Evolutionary conservation across 1,139 yeast genomes (phyloP).

Genomic region (Protomyces macrosporus): DNA sequence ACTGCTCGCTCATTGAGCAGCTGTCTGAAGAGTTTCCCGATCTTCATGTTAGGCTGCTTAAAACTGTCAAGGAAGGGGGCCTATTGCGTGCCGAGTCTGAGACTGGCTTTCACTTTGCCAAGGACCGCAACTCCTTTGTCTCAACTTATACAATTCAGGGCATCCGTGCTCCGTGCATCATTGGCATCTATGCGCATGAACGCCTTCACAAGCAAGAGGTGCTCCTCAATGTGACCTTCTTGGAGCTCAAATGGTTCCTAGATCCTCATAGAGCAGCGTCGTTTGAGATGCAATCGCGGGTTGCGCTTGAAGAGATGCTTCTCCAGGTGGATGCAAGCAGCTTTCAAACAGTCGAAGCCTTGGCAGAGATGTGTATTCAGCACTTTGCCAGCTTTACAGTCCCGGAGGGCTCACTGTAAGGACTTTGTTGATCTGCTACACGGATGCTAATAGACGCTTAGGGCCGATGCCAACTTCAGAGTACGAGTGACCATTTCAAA

Average conservation of each 20-base stretch:
- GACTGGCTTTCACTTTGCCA: background rate
- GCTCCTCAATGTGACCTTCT: background rate
- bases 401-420: background rate
- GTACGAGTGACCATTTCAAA: too few species aligned
- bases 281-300: background rate
- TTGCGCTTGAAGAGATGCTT: background rate
- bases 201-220: slow-evolving; percentile 13
- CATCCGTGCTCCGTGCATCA: slow-evolving; percentile 3
- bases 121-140: background rate
- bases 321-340: background rate
- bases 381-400: background rate
- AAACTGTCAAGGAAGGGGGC: slow-evolving; percentile 13
- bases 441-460: too few species aligned
- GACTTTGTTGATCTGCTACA: background rate
- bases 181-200: slow-evolving; percentile 19
- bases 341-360: slow-evolving; percentile 16
- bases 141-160: background rate
- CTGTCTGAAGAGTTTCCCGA: background rate
- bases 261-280: background rate
- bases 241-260: background rate
- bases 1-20: background rate
- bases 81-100: slow-evolving; percentile 15
- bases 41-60: background rate
- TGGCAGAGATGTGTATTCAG: background rate
- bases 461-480: too few species aligned